Percentiles rank a stretch among this genome's conserved stretches.
These are phyloP conservation scores for Nigrospora osmanthi DNA, from an alignment of 2,329 filamentous ascomycete genomes.

Conservation along the genomic window DNA sequence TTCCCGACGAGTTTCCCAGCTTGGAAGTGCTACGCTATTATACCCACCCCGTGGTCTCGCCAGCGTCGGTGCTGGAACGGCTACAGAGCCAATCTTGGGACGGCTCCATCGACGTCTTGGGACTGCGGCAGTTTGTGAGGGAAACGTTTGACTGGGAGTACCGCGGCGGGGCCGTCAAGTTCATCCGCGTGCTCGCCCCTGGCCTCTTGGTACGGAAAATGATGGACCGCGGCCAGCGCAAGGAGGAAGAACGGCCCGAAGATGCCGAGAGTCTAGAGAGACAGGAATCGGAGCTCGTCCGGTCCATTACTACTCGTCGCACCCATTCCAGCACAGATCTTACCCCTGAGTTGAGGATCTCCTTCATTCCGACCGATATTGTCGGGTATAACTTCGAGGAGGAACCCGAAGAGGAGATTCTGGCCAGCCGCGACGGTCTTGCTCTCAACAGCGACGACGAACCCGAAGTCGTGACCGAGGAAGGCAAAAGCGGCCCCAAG, in stretches of 20 bases:
- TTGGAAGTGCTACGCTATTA: conserved; percentile 77
- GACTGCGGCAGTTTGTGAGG: conserved; percentile 64
- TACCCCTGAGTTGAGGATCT: conserved; percentile 68
- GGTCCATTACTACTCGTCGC: conserved; percentile 59
- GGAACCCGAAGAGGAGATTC: conserved; percentile 57
- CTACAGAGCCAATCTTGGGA: conserved; percentile 54
- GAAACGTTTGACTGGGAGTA: conserved; percentile 85
- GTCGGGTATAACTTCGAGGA: conserved; percentile 69
- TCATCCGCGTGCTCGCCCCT: conserved; percentile 73
- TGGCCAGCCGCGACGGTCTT: conserved; percentile 42
- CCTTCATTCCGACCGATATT: conserved; percentile 67
- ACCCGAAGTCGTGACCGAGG: conserved; percentile 29
- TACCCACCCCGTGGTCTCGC: conserved; percentile 76
- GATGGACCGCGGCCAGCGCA: conserved; percentile 27
- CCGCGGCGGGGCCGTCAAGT: conserved; percentile 71
- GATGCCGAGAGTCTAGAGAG: conserved; percentile 28
- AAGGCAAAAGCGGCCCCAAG: conserved; percentile 18
- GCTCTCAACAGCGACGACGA: conserved; percentile 63
- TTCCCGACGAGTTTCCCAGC: conserved; percentile 78
- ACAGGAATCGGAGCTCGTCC: conserved; percentile 48
- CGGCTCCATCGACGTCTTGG: conserved; percentile 53
- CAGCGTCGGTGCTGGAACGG: conserved; percentile 43
- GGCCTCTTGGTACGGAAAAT: conserved; percentile 61
- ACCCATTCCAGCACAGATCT: conserved; percentile 68
- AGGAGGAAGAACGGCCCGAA: conserved; percentile 11